phyloP scores from a whole-genome alignment of 495 filamentous ascomycete species.

The Hypomontagnella submonticulosa region DNA sequence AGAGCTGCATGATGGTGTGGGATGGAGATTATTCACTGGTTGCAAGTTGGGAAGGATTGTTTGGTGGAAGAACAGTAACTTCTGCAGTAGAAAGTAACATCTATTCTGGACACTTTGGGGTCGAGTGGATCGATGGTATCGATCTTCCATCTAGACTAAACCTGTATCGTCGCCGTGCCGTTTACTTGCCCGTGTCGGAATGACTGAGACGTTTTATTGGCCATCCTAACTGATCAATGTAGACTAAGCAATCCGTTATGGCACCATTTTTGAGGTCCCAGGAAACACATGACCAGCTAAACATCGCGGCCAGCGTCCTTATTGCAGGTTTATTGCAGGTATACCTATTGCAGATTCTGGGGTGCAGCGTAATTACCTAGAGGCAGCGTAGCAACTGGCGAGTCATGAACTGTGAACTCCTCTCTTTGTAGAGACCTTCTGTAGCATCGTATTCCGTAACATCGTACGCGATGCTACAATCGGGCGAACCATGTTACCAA shows the following conservation, averaged over 20 bases:
- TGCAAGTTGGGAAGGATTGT: slow-evolving; percentile 20
- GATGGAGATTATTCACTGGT: slow-evolving; percentile 23
- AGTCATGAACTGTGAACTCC: neutral
- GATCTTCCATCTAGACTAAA: slow-evolving; percentile 13
- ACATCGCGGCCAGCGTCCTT: neutral
- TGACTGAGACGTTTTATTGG: neutral
- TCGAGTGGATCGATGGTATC: slow-evolving; percentile 6
- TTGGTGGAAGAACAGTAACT: slow-evolving; percentile 6
- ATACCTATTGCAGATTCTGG: slow-evolving; percentile 12
- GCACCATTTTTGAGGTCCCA: neutral
- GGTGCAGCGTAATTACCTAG: slow-evolving; percentile 4
- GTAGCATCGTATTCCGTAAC: slow-evolving; percentile 1
- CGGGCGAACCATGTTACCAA: slow-evolving; percentile 15
- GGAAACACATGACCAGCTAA: slow-evolving; percentile 13
- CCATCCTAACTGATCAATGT: too few species aligned
- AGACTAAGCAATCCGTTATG: neutral
- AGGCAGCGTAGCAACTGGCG: neutral
- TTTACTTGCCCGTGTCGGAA: slow-evolving; percentile 1
- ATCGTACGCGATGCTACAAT: slow-evolving; percentile 27
- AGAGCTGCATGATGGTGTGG: slow-evolving; percentile 15
- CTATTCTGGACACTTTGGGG: slow-evolving; percentile 13
- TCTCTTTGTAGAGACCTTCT: neutral
- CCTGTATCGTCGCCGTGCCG: slow-evolving; percentile 5
- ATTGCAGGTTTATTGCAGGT: neutral
- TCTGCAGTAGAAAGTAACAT: slow-evolving; percentile 7